Evolutionary conservation across 495 filamentous ascomycete genomes (phyloP).

Genomic region (Talaromyces proteolyticus): DNA sequence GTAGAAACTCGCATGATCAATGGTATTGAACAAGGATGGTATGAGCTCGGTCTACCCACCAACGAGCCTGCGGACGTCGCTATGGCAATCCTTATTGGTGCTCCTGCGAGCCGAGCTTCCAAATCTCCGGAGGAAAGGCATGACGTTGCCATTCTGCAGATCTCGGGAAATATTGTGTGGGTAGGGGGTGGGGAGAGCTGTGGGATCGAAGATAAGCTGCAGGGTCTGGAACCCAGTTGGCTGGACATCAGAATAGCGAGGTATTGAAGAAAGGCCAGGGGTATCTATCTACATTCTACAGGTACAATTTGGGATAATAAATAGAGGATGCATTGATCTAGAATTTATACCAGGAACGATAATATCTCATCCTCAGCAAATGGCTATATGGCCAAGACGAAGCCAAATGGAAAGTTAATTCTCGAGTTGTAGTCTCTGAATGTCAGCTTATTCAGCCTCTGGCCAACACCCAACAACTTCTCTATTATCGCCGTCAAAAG

Average conservation of each 20-base stretch:
- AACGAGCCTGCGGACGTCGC: constrained; percentile 28
- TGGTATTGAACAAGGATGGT: constrained; percentile 29
- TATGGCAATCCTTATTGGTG: constrained; percentile 20
- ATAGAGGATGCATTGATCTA: too few species aligned
- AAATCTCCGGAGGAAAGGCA: constrained; percentile 7
- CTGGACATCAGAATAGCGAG: constrained; percentile 23
- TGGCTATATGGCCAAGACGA: too few species aligned
- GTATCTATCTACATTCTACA: constrained; percentile 20
- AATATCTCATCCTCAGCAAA: too few species aligned
- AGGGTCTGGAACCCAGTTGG: constrained; percentile 24
- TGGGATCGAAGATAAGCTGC: constrained; percentile 28
- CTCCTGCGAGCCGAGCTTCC: constrained; percentile 17
- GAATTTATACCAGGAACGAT: too few species aligned
- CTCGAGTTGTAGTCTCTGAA: too few species aligned
- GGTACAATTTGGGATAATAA: constrained; percentile 15
- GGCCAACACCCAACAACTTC: constrained; percentile 6
- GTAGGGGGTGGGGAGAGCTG: constrained; percentile 26
- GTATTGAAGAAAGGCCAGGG: constrained; percentile 20
- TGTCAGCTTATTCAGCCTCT: neutral
- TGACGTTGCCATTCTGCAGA: constrained; percentile 17
- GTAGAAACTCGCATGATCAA: constrained; percentile 25
- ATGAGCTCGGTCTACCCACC: constrained; percentile 17
- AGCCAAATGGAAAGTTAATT: too few species aligned
- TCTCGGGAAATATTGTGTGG: constrained; percentile 26
- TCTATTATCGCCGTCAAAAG: constrained; percentile 19